Evolutionary conservation across 352 stramenopile species (phyloP).

Genomic region (Phytophthora europaea): DNA sequence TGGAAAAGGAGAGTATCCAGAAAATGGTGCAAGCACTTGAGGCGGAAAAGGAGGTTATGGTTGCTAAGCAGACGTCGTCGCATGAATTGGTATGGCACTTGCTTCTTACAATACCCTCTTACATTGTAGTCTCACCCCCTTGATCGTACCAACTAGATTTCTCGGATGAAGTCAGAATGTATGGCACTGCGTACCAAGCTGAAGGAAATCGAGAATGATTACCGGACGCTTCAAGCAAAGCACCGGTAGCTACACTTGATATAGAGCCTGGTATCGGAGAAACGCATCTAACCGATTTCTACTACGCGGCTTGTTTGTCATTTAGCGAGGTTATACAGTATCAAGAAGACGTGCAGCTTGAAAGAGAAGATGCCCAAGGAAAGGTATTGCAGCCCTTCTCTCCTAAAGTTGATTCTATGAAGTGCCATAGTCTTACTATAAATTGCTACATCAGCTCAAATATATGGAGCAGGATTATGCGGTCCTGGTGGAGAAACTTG

Average conservation of each 20-base stretch:
- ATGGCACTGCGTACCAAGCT: slow-evolving; percentile 72
- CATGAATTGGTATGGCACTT: slow-evolving; percentile 64
- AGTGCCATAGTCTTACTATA: not conserved
- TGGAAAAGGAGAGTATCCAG: slow-evolving; percentile 56
- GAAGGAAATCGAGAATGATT: slow-evolving; percentile 85
- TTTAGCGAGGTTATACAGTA: slow-evolving; percentile 66
- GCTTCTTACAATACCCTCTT: not conserved
- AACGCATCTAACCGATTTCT: not conserved
- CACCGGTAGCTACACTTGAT: slow-evolving; percentile 50
- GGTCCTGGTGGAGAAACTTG: slow-evolving; percentile 59
- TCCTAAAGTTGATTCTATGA: not conserved
- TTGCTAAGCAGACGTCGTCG: slow-evolving; percentile 58
- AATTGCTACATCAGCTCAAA: slow-evolving; percentile 50
- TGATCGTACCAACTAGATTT: slow-evolving; percentile 40
- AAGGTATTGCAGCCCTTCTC: slow-evolving; percentile 45
- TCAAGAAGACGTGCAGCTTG: slow-evolving; percentile 75
- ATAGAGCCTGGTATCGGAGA: not conserved
- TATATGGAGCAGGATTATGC: slow-evolving; percentile 77
- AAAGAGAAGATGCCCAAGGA: slow-evolving; percentile 70
- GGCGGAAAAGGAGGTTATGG: slow-evolving; percentile 60
- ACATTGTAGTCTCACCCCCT: not conserved
- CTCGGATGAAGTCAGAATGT: slow-evolving; percentile 77
- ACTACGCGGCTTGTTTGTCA: not conserved
- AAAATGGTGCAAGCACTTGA: slow-evolving; percentile 63
- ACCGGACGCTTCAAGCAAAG: slow-evolving; percentile 76